Percentiles rank a stretch among this genome's conserved stretches.
Evolutionary conservation across 805 yeast genomes (phyloP).

Genomic region (Candida endomychidarum): DNA sequence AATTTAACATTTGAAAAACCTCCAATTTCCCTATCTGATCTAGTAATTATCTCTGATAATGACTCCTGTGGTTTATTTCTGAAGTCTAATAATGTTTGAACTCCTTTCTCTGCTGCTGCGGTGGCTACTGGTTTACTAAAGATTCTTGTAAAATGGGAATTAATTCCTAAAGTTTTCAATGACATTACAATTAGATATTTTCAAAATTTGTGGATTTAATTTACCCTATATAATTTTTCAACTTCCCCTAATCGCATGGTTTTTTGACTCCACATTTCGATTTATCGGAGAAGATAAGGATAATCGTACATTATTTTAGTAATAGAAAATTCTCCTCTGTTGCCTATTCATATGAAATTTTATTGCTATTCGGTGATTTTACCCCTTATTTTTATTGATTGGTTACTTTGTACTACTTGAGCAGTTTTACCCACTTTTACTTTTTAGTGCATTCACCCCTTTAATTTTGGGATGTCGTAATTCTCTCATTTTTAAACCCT

Average conservation of each 20-base stretch:
- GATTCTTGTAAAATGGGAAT: slow-evolving; percentile 35
- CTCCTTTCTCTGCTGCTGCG: slow-evolving; percentile 17
- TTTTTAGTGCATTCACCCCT: no score
- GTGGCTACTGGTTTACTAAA: slow-evolving; percentile 29
- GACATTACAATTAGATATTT: slow-evolving; percentile 27
- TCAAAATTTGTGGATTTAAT: neutral
- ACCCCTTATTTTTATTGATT: slow-evolving; percentile 1
- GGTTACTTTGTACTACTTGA: neutral
- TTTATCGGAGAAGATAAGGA: slow-evolving; percentile 2
- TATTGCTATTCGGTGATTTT: neutral
- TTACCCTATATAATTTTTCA: slow-evolving; percentile 8
- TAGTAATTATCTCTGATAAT: slow-evolving; percentile 50
- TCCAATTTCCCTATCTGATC: slow-evolving; percentile 75
- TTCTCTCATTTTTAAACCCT: no score
- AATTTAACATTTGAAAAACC: slow-evolving; percentile 70
- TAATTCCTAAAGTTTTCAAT: slow-evolving; percentile 40
- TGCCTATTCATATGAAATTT: slow-evolving; percentile 4
- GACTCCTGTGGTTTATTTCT: slow-evolving; percentile 46
- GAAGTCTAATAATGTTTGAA: slow-evolving; percentile 57
- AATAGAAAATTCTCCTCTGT: slow-evolving; percentile 2
- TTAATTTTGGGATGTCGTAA: no score
- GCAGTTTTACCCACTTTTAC: slow-evolving; percentile 1
- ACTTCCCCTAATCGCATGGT: slow-evolving; percentile 5
- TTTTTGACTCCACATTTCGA: slow-evolving; percentile 3
- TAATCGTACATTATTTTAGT: neutral